Conservation (phyloP, 2,329 filamentous ascomycete species). For the Hypoxylon sp. region DNA sequence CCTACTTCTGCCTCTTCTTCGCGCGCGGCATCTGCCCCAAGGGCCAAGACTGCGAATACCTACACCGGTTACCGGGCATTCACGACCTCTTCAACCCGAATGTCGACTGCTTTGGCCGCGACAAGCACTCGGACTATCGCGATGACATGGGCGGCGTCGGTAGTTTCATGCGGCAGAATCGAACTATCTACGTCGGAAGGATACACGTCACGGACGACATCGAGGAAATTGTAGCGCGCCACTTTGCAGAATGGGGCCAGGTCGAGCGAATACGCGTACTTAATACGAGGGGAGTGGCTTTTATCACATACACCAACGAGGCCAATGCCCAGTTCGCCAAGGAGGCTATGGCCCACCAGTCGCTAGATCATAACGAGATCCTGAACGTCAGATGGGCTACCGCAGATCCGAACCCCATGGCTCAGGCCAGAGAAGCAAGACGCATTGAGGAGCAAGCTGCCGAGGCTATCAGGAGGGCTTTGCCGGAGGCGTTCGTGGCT, state of each 20-base stretch:
- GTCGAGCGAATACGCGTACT: slow-evolving; percentile 90
- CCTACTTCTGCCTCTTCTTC: slow-evolving; percentile 94
- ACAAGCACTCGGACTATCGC: slow-evolving; percentile 92
- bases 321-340: slow-evolving; percentile 92
- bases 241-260: slow-evolving; percentile 97
- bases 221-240: slow-evolving; percentile 92
- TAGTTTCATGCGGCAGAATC: slow-evolving; percentile 91
- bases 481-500: slow-evolving; percentile 91
- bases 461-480: slow-evolving; percentile 87
- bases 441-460: slow-evolving; percentile 96
- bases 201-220: slow-evolving; percentile 98
- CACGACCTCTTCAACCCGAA: slow-evolving; percentile 95
- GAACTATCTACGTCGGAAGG: slow-evolving; percentile 91
- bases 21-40: slow-evolving; percentile 85
- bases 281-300: slow-evolving; percentile 89
- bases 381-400: slow-evolving; percentile 98
- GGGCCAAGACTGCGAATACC: slow-evolving; percentile 92
- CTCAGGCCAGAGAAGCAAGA: slow-evolving; percentile 89
- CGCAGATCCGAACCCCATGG: slow-evolving; percentile 93
- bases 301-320: slow-evolving; percentile 94
- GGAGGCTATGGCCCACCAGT: slow-evolving; percentile 96
- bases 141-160: slow-evolving; percentile 99
- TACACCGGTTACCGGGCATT: slow-evolving; percentile 87
- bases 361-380: slow-evolving; percentile 90
- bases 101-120: slow-evolving; percentile 93